Evolutionary conservation across 108 stramenopile genomes (phyloP), one percentile per base, ranked within the genome.

Genomic region (Nitzschia sp.): DNA sequence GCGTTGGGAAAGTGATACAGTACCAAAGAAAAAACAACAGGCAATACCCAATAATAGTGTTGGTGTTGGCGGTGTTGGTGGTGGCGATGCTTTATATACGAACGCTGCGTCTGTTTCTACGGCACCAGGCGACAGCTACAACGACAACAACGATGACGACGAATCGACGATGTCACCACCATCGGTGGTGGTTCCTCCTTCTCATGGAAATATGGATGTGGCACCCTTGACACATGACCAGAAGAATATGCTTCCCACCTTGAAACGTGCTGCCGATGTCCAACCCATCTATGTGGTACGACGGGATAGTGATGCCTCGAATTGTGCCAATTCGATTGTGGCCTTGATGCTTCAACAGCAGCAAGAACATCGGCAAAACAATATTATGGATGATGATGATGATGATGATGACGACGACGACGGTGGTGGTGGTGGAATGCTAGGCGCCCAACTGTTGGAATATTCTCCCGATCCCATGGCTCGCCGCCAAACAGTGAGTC

Each of bases 151-250:
- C n/a, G n/a, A n/a, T n/a, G n/a, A n/a, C n/a, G n/a, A n/a, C n/a
- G n/a, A n/a, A n/a, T n/a, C n/a, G n/a, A n/a, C n/a, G n/a, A n/a
- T n/a, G n/a, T n/a, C n/a, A n/a, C n/a, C n/a, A n/a, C n/a, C n/a
- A n/a, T n/a, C n/a, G n/a, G n/a, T n/a, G n/a, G n/a, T n/a, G n/a
- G n/a, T n/a, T n/a, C n/a, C n/a, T n/a, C n/a, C n/a, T n/a, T n/a
- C n/a, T n/a, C 38, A 41, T 21, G 48, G 48, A 50, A 50, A 50
- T 50, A 4, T n/a, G 4, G 21, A 50, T 50, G 48, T 50, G 48
- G 48, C 48, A 22, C 48, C 48, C 4, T 50, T 50, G 48, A 50
- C 48, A 4, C 48, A 50, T 50, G 21, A 8, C 19, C 48, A 50
- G 48, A 50, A 50, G 48, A 4, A n/a, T 4, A 4, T 50, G 4